Evolutionary conservation across 306 rosid genomes (phyloP).

Genomic region (Glycine tomentella): DNA sequence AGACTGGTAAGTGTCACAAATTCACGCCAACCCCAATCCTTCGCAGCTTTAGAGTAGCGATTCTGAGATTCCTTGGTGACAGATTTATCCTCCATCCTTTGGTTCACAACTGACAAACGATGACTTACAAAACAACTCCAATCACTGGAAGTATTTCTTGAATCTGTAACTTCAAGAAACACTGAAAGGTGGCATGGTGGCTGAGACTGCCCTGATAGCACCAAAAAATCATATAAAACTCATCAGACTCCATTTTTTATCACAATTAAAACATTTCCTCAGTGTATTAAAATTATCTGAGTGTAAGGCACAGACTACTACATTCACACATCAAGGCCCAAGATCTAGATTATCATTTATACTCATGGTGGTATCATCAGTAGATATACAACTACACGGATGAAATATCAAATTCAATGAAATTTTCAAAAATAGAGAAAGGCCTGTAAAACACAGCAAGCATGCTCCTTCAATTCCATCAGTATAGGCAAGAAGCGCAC

Average conservation of each 20-base stretch:
- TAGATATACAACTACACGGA: conserved; percentile 43
- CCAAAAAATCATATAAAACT: conserved; percentile 50
- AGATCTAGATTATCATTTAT: conserved; percentile 41
- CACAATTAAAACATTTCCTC: conserved; percentile 35
- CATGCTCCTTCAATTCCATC: conserved; percentile 30
- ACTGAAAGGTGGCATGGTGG: conserved; percentile 99
- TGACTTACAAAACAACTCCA: conserved; percentile 99
- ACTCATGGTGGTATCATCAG: conserved; percentile 44
- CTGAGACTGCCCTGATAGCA: conserved; percentile 99
- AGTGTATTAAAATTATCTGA: conserved; percentile 41
- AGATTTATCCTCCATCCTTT: conserved; percentile 90
- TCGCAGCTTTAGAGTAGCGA: conserved; percentile 99
- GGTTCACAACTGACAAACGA: conserved; percentile 95
- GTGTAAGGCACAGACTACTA: conserved; percentile 36
- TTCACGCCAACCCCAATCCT: conserved; percentile 99
- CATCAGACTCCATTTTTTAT: conserved; percentile 54
- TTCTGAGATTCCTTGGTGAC: conserved; percentile 99
- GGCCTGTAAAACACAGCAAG: conserved; percentile 31
- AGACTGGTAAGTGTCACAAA: conserved; percentile 99
- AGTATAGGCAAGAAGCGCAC: conserved; percentile 45
- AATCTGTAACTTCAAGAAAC: conserved; percentile 98
- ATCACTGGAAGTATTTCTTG: conserved; percentile 92
- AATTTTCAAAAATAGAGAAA: conserved; percentile 38
- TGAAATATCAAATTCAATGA: conserved; percentile 46
- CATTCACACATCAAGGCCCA: conserved; percentile 13